phyloP scores from a whole-genome alignment of 1,284 basidiomycete genomes.

The Rhodotorula sp. region DNA sequence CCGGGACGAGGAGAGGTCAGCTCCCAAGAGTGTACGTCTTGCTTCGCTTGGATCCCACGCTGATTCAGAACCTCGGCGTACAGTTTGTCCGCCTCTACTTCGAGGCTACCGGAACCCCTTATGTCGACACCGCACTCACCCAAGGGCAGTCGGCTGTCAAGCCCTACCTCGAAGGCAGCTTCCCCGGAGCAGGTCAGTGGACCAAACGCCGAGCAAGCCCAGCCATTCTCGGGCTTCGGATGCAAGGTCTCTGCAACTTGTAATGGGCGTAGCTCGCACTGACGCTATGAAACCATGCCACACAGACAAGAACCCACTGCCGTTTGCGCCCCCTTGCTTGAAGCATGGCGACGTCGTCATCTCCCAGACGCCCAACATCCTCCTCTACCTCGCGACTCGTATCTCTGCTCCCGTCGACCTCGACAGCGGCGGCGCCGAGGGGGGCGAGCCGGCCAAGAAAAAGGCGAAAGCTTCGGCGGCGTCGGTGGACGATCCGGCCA shows the following conservation, averaged over 20 bases:
- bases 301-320: conserved; percentile 37
- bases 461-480: conserved; percentile 52
- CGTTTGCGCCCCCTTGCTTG: conserved; percentile 50
- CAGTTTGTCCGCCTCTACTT: conserved; percentile 35
- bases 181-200: background rate
- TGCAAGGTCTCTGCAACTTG: too few relatives aligned
- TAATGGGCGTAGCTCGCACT: too few relatives aligned
- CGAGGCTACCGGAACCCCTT: conserved; percentile 32
- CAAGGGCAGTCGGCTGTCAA: conserved; percentile 24
- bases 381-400: conserved; percentile 47
- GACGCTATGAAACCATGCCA: too few relatives aligned
- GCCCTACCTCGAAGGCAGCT: conserved; percentile 26
- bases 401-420: conserved; percentile 51
- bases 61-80: background rate
- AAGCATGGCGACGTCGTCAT: conserved; percentile 35
- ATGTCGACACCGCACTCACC: conserved; percentile 20
- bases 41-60: background rate
- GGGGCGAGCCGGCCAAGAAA: conserved; percentile 21
- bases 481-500: conserved; percentile 54
- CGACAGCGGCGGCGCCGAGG: background rate
- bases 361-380: conserved; percentile 45
- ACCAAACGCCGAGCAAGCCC: too few relatives aligned
- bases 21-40: background rate
- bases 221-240: too few relatives aligned
- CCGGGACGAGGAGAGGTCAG: conserved; percentile 35